Evolutionary conservation across 2,329 filamentous ascomycete species (phyloP).

Genomic region (Domatiomyces catenatus): DNA sequence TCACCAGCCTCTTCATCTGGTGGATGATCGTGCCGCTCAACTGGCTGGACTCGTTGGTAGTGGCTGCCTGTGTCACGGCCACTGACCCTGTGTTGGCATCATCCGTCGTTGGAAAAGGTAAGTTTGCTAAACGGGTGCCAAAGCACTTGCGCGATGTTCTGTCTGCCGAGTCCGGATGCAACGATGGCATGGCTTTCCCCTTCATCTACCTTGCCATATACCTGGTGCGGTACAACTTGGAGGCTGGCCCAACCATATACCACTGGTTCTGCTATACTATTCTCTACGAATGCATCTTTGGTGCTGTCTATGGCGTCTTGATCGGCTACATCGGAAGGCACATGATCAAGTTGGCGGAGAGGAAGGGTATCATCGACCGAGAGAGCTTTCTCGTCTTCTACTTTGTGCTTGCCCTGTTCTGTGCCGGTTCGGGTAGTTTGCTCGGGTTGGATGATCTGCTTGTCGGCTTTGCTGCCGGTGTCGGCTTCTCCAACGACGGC

Average conservation of each 20-base stretch:
- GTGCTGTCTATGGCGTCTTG: constrained; percentile 70
- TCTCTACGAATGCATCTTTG: constrained; percentile 90
- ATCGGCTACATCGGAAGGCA: constrained; percentile 84
- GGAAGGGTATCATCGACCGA: constrained; percentile 72
- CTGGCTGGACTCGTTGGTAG: constrained; percentile 78
- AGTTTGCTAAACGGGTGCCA: constrained; percentile 92
- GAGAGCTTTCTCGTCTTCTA: constrained; percentile 98
- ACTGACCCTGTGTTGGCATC: constrained; percentile 94
- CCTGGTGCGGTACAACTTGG: constrained; percentile 63
- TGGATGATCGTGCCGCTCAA: constrained; percentile 64
- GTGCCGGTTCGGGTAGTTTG: constrained; percentile 80
- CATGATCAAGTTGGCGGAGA: constrained; percentile 75
- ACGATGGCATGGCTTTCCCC: constrained; percentile 98
- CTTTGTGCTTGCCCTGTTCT: constrained; percentile 90
- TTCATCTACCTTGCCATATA: constrained; percentile 91
- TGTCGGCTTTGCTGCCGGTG: constrained; percentile 84
- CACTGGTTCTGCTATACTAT: constrained; percentile 85
- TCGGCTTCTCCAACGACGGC: constrained; percentile 98
- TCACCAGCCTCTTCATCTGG: constrained; percentile 89
- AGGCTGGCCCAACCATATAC: constrained; percentile 53
- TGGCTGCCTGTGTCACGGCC: constrained; percentile 87
- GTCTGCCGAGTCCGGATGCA: constrained; percentile 93
- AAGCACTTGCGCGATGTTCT: constrained; percentile 93
- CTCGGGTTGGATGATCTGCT: constrained; percentile 86
- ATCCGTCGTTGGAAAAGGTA: constrained; percentile 95